Evolutionary conservation across 1,284 basidiomycete genomes (phyloP).

Genomic region (Inonotus obliquus): DNA sequence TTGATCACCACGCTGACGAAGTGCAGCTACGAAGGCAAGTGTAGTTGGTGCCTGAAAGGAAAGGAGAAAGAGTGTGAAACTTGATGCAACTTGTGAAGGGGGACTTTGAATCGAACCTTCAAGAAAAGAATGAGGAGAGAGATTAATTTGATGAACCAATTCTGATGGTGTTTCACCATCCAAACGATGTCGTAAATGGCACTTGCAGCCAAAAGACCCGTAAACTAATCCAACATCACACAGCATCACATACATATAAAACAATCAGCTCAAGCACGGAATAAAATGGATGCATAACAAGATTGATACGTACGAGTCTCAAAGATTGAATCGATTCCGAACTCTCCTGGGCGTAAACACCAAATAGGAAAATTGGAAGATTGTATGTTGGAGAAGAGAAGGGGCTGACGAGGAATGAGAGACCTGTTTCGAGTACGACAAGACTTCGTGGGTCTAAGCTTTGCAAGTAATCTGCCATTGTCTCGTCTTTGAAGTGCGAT

Average conservation of each 20-base stretch:
- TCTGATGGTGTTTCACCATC: slow-evolving; percentile 52
- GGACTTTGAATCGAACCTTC: slow-evolving; percentile 43
- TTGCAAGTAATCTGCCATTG: slow-evolving; percentile 66
- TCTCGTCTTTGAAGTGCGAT: too few relatives aligned
- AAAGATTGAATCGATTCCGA: slow-evolving; percentile 58
- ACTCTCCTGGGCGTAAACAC: slow-evolving; percentile 63
- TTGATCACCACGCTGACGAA: slow-evolving; percentile 60
- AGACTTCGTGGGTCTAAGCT: slow-evolving; percentile 66
- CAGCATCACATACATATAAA: too few relatives aligned
- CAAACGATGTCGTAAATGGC: slow-evolving; percentile 67
- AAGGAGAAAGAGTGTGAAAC: background rate
- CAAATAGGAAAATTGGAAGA: slow-evolving; percentile 70
- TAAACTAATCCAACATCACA: slow-evolving; percentile 51
- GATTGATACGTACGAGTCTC: slow-evolving; percentile 44
- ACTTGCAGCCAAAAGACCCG: slow-evolving; percentile 55
- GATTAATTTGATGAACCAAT: slow-evolving; percentile 50
- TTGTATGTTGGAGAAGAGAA: slow-evolving; percentile 66
- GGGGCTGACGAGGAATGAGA: slow-evolving; percentile 58
- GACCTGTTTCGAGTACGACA: slow-evolving; percentile 52
- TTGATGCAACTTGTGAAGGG: background rate
- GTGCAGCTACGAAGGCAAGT: slow-evolving; percentile 46
- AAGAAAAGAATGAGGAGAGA: slow-evolving; percentile 57
- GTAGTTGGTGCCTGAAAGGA: slow-evolving; percentile 53
- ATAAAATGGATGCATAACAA: background rate
- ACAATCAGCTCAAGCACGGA: background rate